These are phyloP conservation scores for Pseudozyma sp. DNA, from an alignment of 1,284 basidiomycete genomes.

Conservation along the genomic window DNA sequence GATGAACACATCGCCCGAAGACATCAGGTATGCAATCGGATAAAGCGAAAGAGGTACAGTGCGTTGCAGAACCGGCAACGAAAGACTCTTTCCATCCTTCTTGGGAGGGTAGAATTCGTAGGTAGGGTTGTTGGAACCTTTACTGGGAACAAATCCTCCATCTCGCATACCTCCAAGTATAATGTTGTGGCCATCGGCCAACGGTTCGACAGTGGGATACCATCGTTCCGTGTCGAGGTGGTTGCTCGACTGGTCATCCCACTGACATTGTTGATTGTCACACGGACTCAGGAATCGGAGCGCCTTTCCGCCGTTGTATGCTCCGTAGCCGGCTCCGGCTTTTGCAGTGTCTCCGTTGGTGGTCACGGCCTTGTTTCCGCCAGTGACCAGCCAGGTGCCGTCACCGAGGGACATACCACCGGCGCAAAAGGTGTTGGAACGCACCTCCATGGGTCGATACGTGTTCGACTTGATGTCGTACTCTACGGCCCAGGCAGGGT, in stretches of 20 bases:
- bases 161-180: slow-evolving; percentile 59
- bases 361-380: slow-evolving; percentile 61
- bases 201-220: slow-evolving; percentile 63
- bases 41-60: slow-evolving; percentile 61
- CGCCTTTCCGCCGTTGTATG: slow-evolving; percentile 56
- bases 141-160: slow-evolving; percentile 59
- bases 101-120: slow-evolving; percentile 63
- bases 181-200: slow-evolving; percentile 53
- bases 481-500: slow-evolving; percentile 59
- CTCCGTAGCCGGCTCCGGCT: slow-evolving; percentile 43
- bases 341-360: slow-evolving; percentile 47
- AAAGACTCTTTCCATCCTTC: slow-evolving; percentile 28
- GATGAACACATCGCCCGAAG: slow-evolving; percentile 56
- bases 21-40: slow-evolving; percentile 60
- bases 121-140: slow-evolving; percentile 52
- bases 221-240: slow-evolving; percentile 59
- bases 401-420: slow-evolving; percentile 58
- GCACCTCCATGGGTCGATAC: slow-evolving; percentile 48
- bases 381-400: slow-evolving; percentile 56
- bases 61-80: slow-evolving; percentile 44
- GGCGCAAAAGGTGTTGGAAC: slow-evolving; percentile 64
- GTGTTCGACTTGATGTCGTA: slow-evolving; percentile 55
- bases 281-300: slow-evolving; percentile 53
- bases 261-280: slow-evolving; percentile 46
- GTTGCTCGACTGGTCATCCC: slow-evolving; percentile 46